Base-by-base conservation (phyloP, 495 filamentous ascomycete species). In the Daldinia grandis region DNA sequence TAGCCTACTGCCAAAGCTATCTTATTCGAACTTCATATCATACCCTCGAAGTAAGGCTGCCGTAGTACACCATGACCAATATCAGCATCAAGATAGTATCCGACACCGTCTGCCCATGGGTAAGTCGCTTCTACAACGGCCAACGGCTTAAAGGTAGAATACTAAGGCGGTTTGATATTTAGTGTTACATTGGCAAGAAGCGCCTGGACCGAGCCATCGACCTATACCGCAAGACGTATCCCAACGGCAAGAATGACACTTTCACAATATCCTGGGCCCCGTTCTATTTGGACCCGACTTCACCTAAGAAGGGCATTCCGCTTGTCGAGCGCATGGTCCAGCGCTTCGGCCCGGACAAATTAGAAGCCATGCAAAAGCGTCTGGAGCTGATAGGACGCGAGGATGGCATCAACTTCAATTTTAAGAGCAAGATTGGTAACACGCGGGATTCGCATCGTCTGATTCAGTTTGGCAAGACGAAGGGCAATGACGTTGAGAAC, bases 131-230 rank as follows among this genome's bases (percentile, higher is more conserved):
- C 64, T 60, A 38, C 31, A 14, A 21, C 44, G 2, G 5, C 24
- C 31, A 14, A 21, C 44, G 2, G 5, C 24, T 15, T 8, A 10
- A 17, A 5, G 14, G 19, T 27, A 42, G 6, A 28, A 62, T 31
- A 50, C 61, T 56, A 24, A 72, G 64, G 35, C 17, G 33, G 19
- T 38, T n/a, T 7, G 5, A 38, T 58, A 37, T 35, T 0, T 35
- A 78, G 90, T 95, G 92, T 82, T 95, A 92, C 75, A 83, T 94
- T 35, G 92, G 92, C 74, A 90, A 90, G 75, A 89, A 88, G 62
- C 88, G 90, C 31, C 84, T 94, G 15, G 83, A 88, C 28, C 81
- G 82, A 55, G 92, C 88, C 35, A 94, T 94, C 67, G 72, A 80
- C 1, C 72, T 81, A 15, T 91, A 91, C 80, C 85, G 86, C 69